Conservation (phyloP, 2,329 filamentous ascomycete species). For the Blastomyces silverae region DNA sequence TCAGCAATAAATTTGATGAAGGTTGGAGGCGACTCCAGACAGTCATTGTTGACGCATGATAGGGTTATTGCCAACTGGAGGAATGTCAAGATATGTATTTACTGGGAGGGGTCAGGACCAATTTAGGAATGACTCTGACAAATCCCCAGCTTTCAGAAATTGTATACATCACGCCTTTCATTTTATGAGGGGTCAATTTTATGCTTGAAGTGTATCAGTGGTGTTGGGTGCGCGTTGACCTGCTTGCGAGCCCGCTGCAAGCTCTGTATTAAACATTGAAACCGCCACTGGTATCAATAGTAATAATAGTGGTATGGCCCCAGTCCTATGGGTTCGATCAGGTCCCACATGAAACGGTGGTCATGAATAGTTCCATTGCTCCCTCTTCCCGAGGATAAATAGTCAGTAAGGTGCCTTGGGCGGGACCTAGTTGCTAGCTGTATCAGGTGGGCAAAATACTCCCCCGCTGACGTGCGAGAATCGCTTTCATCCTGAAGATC, state of each 20-base stretch:
- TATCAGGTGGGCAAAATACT: not conserved
- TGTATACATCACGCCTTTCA: not conserved
- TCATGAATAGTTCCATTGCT: not conserved
- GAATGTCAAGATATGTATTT: no score
- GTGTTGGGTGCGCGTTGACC: not conserved
- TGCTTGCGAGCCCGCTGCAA: not conserved
- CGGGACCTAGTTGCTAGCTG: constrained; percentile 2
- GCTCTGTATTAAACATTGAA: not conserved
- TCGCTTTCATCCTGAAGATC: not conserved
- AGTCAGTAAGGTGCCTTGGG: not conserved
- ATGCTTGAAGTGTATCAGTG: not conserved
- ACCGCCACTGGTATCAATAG: not conserved
- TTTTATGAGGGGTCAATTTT: not conserved
- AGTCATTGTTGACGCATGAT: not conserved
- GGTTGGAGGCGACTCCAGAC: not conserved
- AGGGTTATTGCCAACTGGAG: not conserved
- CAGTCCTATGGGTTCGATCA: not conserved
- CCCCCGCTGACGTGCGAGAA: not conserved
- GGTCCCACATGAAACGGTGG: constrained; percentile 2
- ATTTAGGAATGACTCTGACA: not conserved
- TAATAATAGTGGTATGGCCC: not conserved
- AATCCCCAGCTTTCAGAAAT: not conserved
- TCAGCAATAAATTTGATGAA: not conserved
- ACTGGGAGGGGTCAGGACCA: not conserved
- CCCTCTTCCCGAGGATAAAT: not conserved